Evolutionary conservation across 2,329 filamentous ascomycete species (phyloP).

Genomic region (Pyrenophora tritici-repentis): DNA sequence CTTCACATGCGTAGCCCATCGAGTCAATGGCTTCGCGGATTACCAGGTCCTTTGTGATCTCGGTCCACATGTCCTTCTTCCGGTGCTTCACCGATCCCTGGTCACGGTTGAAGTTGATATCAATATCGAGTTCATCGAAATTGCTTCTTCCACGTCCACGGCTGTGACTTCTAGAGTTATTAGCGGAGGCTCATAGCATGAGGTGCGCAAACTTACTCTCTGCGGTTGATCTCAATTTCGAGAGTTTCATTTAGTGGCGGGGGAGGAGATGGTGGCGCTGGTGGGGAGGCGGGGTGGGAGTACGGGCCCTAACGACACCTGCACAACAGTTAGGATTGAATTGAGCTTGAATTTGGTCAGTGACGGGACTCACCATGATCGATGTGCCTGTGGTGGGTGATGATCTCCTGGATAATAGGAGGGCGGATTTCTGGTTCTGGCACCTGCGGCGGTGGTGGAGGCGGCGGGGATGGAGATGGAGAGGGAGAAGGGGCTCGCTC

Average conservation of each 20-base stretch:
- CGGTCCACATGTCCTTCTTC: conserved; percentile 77
- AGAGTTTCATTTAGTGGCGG: conserved; percentile 57
- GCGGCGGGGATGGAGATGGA: conserved; percentile 54
- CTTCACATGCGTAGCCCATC: conserved; percentile 84
- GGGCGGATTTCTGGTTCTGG: conserved; percentile 73
- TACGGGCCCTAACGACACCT: conserved; percentile 54
- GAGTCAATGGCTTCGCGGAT: conserved; percentile 83
- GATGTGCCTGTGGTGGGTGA: conserved; percentile 85
- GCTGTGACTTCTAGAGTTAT: conserved; percentile 36
- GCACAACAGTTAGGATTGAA: conserved; percentile 11
- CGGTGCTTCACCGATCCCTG: conserved; percentile 44
- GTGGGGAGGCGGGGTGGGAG: conserved; percentile 56
- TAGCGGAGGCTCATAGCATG: conserved; percentile 1
- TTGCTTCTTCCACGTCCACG: conserved; percentile 52
- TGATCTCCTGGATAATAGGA: conserved; percentile 84
- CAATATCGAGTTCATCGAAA: conserved; percentile 67
- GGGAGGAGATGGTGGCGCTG: conserved; percentile 50
- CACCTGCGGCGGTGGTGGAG: conserved; percentile 54
- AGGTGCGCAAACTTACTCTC: conserved; percentile 46
- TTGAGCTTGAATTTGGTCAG: background rate
- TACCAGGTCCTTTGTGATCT: conserved; percentile 93
- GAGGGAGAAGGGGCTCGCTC: conserved; percentile 59
- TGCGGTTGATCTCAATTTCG: conserved; percentile 62
- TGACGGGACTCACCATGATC: conserved; percentile 71
- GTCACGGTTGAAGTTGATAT: conserved; percentile 67